Evolutionary conservation across 73 alveolate genomes (phyloP).

Genomic region (Paramecium tetraurelia): DNA sequence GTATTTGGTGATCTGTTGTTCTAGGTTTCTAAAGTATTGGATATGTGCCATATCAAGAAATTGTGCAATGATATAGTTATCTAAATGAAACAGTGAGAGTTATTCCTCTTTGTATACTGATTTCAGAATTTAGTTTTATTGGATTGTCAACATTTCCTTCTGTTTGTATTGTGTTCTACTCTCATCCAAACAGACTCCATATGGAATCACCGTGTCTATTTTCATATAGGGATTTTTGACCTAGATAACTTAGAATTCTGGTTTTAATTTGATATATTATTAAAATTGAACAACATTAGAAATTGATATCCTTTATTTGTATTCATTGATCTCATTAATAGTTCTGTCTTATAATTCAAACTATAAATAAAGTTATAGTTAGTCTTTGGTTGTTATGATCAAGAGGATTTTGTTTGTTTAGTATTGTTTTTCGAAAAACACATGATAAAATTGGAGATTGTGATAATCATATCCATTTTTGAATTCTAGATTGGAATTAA

Average conservation of each 20-base stretch:
- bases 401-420: neutral
- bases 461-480: neutral
- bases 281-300: neutral
- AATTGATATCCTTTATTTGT: neutral
- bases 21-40: neutral
- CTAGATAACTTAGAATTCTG: neutral
- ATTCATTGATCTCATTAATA: neutral
- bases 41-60: slow-evolving; percentile 21
- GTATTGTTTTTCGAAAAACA: neutral
- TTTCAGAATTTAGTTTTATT: neutral
- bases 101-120: neutral
- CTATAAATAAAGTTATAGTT: neutral
- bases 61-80: neutral
- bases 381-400: neutral
- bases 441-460: neutral
- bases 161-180: neutral
- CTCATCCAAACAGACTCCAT: slow-evolving; percentile 25
- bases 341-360: neutral
- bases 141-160: neutral
- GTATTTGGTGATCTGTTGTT: neutral
- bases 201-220: neutral
- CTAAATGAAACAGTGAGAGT: neutral
- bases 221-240: neutral
- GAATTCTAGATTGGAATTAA: neutral
- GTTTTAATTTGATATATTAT: neutral